Percentiles rank a stretch among this genome's conserved stretches.
Conservation (phyloP, 192 early-diverging fungal genomes). For the Dissophora globulifera region DNA sequence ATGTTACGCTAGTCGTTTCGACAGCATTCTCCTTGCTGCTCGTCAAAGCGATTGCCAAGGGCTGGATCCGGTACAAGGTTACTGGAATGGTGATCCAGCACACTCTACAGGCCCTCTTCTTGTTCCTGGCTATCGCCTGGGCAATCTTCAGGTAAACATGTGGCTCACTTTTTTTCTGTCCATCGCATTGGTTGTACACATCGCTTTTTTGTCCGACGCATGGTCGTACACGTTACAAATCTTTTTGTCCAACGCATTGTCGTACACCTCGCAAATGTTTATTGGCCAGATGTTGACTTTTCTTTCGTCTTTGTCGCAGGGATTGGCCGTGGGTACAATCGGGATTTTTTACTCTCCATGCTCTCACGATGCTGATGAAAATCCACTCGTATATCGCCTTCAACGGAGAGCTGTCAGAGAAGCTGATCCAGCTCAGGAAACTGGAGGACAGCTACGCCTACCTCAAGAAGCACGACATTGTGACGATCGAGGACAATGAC, state of each 20-base stretch:
- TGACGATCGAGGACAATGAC: slow-evolving; percentile 8
- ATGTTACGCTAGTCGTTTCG: slow-evolving; percentile 73
- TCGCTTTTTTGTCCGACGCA: no score
- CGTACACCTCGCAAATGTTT: no score
- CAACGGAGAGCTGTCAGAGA: slow-evolving; percentile 78
- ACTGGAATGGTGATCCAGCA: slow-evolving; percentile 69
- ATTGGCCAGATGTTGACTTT: neutral
- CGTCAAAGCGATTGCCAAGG: slow-evolving; percentile 63
- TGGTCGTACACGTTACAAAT: no score
- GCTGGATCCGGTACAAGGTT: slow-evolving; percentile 61
- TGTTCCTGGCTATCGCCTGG: slow-evolving; percentile 70
- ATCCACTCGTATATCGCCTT: slow-evolving; percentile 91
- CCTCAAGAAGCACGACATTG: slow-evolving; percentile 37
- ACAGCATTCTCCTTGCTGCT: slow-evolving; percentile 73
- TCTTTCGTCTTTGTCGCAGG: slow-evolving; percentile 55
- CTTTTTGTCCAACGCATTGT: no score
- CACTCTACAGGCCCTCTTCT: slow-evolving; percentile 64
- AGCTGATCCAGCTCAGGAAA: slow-evolving; percentile 42
- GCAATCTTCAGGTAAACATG: slow-evolving; percentile 58
- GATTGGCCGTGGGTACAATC: slow-evolving; percentile 94
- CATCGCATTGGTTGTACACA: no score
- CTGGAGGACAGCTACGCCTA: slow-evolving; percentile 46
- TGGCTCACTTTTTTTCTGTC: no score
- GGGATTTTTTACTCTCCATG: slow-evolving; percentile 87
- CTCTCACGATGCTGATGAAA: slow-evolving; percentile 95